A percentile compares a stretch with the other conserved stretches of the same genome.
Conservation (phyloP, 2,329 filamentous ascomycete genomes). For the Apiospora koreana region DNA sequence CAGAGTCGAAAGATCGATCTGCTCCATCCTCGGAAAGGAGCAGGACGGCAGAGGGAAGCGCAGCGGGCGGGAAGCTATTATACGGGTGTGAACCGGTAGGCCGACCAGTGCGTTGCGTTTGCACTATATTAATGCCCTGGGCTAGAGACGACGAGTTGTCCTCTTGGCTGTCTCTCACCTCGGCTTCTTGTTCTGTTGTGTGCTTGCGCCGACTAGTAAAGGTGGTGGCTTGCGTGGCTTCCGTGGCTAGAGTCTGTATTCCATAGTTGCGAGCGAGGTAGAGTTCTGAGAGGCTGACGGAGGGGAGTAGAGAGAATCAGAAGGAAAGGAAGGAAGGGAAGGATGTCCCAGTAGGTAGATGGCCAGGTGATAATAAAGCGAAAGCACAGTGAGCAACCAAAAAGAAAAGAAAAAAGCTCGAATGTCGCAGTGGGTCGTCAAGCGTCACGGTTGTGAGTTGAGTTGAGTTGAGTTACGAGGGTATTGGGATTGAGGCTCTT, state of each 20-base stretch:
- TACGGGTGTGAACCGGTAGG: not conserved
- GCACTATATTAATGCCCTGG: not conserved
- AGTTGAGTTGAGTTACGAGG: too few species aligned
- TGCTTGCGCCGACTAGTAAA: not conserved
- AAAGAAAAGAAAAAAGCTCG: not conserved
- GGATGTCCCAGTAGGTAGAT: too few species aligned
- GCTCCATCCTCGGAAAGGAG: constrained; percentile 1
- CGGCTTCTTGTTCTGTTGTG: not conserved
- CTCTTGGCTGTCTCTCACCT: not conserved
- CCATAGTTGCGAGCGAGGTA: not conserved
- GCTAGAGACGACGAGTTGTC: too few species aligned
- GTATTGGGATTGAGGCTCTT: not conserved
- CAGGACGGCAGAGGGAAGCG: not conserved
- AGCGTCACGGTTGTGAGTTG: too few species aligned
- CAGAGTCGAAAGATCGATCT: constrained; percentile 7
- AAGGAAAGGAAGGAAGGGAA: not conserved
- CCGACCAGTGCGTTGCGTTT: too few species aligned
- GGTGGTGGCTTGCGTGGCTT: constrained; percentile 5
- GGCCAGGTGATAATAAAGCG: not conserved
- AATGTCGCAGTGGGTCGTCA: not conserved
- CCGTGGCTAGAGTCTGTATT: constrained; percentile 6
- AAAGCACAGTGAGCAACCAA: not conserved
- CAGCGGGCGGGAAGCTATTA: not conserved
- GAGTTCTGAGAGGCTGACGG: not conserved
- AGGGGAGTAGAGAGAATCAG: not conserved